Percentiles rank a stretch among this genome's conserved stretches.
Conservation (phyloP, 2,329 filamentous ascomycete species). For the Colletotrichum aenigma region DNA sequence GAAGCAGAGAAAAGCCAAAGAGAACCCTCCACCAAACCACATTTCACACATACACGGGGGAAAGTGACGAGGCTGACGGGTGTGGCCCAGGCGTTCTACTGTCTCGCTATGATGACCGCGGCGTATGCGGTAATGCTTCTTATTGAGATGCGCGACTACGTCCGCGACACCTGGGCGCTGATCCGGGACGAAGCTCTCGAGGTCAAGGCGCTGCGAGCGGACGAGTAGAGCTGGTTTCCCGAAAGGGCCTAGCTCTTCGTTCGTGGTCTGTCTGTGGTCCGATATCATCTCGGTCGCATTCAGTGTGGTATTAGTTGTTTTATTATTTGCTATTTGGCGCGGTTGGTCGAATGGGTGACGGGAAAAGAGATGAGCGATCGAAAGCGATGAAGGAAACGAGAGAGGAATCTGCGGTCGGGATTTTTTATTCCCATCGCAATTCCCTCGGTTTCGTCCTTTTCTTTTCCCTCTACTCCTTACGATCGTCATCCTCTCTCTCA, state of each 20-base stretch:
- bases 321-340: not conserved
- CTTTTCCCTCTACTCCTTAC: not conserved
- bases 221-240: conserved; percentile 5
- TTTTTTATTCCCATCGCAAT: not conserved
- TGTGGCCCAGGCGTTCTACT: conserved; percentile 15
- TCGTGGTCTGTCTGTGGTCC: not conserved
- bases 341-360: not conserved
- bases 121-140: conserved; percentile 18
- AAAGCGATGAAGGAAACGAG: not conserved
- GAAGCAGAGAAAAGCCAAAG: not conserved
- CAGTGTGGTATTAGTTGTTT: not conserved
- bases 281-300: not conserved
- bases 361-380: not conserved
- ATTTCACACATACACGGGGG: too few species aligned
- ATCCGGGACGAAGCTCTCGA: conserved; percentile 16
- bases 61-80: not conserved
- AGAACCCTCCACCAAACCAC: not conserved
- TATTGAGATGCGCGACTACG: conserved; percentile 15
- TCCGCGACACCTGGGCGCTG: conserved; percentile 18
- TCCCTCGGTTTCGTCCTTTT: not conserved
- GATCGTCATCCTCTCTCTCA: not conserved
- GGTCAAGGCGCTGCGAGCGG: conserved; percentile 17
- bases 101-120: conserved; percentile 19
- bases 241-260: not conserved
- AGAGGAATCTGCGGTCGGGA: not conserved